A percentile compares a stretch with the other conserved stretches of the same genome.
Conservation (phyloP, 306 rosid genomes). For the Argentina anserina region DNA sequence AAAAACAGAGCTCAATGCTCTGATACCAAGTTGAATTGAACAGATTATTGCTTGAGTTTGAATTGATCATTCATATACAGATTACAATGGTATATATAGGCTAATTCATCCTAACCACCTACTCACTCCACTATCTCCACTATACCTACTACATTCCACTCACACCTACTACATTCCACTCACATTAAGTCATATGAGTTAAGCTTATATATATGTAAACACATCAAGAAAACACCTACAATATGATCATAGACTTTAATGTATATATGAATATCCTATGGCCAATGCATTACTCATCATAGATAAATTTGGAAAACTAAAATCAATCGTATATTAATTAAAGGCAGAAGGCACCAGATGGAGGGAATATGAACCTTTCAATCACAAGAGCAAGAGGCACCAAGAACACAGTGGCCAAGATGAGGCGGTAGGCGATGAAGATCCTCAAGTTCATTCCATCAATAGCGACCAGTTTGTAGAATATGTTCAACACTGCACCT, state of each 20-base stretch:
- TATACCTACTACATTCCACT: no score
- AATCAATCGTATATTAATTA: not conserved
- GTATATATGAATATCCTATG: not conserved
- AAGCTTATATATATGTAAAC: no score
- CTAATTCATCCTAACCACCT: no score
- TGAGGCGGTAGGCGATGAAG: constrained; percentile 43
- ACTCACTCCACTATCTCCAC: no score
- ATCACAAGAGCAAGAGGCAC: constrained; percentile 39
- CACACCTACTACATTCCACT: no score
- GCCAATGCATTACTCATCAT: not conserved
- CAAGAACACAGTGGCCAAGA: constrained; percentile 37
- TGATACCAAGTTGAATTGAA: no score
- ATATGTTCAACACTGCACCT: constrained; percentile 27
- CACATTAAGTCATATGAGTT: no score
- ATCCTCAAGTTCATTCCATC: constrained; percentile 40
- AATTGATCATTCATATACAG: no score
- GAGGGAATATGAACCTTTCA: constrained; percentile 18
- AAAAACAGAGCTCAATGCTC: no score
- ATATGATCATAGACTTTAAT: not conserved
- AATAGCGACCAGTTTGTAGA: constrained; percentile 28
- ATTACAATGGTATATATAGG: no score
- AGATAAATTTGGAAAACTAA: not conserved
- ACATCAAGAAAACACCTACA: not conserved
- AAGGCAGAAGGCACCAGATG: not conserved
- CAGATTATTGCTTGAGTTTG: no score